A percentile compares a stretch with the other conserved stretches of the same genome.
Conservation (phyloP, 2,329 filamentous ascomycete genomes). For the Colletotrichum tropicicola region DNA sequence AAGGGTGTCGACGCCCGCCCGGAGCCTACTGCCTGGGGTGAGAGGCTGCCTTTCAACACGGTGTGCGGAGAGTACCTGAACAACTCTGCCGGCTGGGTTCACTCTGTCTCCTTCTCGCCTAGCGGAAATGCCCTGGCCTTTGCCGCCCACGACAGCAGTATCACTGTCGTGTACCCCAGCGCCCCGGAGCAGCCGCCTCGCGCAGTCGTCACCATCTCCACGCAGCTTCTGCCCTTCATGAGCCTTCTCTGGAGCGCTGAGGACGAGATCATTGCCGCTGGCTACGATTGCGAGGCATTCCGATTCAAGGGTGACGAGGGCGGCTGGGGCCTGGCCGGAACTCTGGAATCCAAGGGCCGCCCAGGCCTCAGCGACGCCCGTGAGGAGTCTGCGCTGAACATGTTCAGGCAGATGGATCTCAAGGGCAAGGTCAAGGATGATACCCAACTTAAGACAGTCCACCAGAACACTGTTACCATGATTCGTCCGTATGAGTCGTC, state of each 20-base stretch:
- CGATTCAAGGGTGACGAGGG: conserved; percentile 80
- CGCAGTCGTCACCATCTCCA: conserved; percentile 90
- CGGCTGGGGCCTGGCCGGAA: conserved; percentile 87
- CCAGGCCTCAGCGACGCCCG: conserved; percentile 69
- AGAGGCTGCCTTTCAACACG: conserved; percentile 96
- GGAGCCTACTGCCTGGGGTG: conserved; percentile 90
- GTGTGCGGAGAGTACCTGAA: conserved; percentile 97
- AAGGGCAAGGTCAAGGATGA: conserved; percentile 93
- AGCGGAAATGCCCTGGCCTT: conserved; percentile 94
- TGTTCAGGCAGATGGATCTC: conserved; percentile 99
- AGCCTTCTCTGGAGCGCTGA: conserved; percentile 93
- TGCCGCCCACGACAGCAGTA: conserved; percentile 92
- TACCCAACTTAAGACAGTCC: conserved; percentile 92
- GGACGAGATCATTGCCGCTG: conserved; percentile 92
- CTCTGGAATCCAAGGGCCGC: conserved; percentile 78
- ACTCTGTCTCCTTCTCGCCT: conserved; percentile 92
- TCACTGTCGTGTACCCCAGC: conserved; percentile 95
- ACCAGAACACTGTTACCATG: conserved; percentile 95
- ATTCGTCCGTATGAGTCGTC: conserved; percentile 78
- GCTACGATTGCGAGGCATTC: conserved; percentile 91
- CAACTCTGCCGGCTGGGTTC: conserved; percentile 96
- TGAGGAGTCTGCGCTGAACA: conserved; percentile 95
- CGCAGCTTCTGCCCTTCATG: conserved; percentile 91
- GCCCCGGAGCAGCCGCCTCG: conserved; percentile 89
- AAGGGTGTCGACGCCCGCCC: conserved; percentile 92